phyloP scores from a whole-genome alignment of 768 basidiomycete species.

The Xanthoconium stramineum region DNA sequence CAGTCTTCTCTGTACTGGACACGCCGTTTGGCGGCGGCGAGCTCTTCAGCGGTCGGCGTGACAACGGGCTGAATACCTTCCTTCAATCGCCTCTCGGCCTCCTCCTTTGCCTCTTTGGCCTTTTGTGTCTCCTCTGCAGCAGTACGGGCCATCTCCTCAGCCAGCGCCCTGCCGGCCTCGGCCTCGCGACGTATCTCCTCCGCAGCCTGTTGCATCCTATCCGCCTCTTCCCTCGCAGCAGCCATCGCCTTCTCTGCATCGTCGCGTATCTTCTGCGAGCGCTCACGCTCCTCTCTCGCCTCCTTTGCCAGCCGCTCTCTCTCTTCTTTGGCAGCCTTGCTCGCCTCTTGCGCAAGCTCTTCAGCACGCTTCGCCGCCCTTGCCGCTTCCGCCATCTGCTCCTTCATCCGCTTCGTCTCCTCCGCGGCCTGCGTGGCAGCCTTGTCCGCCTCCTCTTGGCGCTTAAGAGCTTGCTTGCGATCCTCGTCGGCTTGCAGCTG shows the following conservation, averaged over 20 bases:
- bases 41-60: slow-evolving; percentile 9
- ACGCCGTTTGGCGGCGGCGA: slow-evolving; percentile 14
- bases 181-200: slow-evolving; percentile 22
- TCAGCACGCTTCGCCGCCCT: neutral
- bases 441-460: slow-evolving; percentile 12
- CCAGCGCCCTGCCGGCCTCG: slow-evolving; percentile 12
- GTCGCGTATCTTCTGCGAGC: slow-evolving; percentile 8
- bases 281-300: slow-evolving; percentile 14
- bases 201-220: slow-evolving; percentile 10
- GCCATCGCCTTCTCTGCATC: slow-evolving; percentile 16
- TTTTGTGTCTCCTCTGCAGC: slow-evolving; percentile 17
- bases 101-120: slow-evolving; percentile 17
- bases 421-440: slow-evolving; percentile 1
- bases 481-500: slow-evolving; percentile 11
- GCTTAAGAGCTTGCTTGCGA: neutral
- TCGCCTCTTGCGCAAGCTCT: slow-evolving; percentile 10
- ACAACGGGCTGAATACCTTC: slow-evolving; percentile 25
- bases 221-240: slow-evolving; percentile 12
- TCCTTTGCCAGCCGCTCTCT: slow-evolving; percentile 8
- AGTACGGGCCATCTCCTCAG: slow-evolving; percentile 9
- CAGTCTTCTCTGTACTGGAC: slow-evolving; percentile 25
- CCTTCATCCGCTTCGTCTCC: slow-evolving; percentile 7
- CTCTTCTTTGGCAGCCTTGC: slow-evolving; percentile 15
- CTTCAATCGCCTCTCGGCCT: slow-evolving; percentile 15
- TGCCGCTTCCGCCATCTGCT: slow-evolving; percentile 10